Conservation (phyloP, 208 protist species). For the Porcisia hertigi region DNA sequence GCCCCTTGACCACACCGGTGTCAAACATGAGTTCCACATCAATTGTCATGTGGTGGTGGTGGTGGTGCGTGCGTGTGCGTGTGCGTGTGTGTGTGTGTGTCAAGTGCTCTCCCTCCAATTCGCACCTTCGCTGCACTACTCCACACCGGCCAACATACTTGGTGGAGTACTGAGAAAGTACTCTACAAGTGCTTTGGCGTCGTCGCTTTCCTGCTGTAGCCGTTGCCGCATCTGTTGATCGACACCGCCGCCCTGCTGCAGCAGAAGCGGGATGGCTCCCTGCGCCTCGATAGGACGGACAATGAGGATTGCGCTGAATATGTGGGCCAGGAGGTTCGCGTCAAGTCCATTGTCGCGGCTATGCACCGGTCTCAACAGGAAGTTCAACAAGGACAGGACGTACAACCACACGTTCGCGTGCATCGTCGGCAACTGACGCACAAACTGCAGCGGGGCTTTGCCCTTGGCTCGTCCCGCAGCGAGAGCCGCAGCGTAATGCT, state of each 20-base stretch:
- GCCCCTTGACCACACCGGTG: too few relatives aligned
- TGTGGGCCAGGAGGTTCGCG: conserved; percentile 49
- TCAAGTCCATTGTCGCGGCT: conserved; percentile 65
- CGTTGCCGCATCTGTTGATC: conserved; percentile 69
- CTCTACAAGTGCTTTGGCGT: conserved; percentile 65
- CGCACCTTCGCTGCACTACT: conserved; percentile 1
- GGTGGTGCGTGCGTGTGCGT: too few relatives aligned
- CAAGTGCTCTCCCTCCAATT: neutral
- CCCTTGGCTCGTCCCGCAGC: conserved; percentile 52
- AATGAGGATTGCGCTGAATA: conserved; percentile 73
- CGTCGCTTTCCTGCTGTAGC: conserved; percentile 66
- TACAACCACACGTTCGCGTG: conserved; percentile 89
- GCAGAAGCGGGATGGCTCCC: conserved; percentile 27
- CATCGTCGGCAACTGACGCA: conserved; percentile 72
- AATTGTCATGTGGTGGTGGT: too few relatives aligned
- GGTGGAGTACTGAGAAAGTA: conserved; percentile 77
- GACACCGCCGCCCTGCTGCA: conserved; percentile 48
- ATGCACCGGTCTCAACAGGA: conserved; percentile 69
- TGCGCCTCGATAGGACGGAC: conserved; percentile 38
- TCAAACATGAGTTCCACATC: too few relatives aligned
- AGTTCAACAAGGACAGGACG: conserved; percentile 83
- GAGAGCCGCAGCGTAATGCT: conserved; percentile 59
- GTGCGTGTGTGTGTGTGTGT: too few relatives aligned
- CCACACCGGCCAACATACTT: conserved; percentile 31
- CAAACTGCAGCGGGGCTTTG: conserved; percentile 56